These are phyloP conservation scores for Balansia obtecta DNA, from an alignment of 2,329 filamentous ascomycete genomes.

Conservation along the genomic window DNA sequence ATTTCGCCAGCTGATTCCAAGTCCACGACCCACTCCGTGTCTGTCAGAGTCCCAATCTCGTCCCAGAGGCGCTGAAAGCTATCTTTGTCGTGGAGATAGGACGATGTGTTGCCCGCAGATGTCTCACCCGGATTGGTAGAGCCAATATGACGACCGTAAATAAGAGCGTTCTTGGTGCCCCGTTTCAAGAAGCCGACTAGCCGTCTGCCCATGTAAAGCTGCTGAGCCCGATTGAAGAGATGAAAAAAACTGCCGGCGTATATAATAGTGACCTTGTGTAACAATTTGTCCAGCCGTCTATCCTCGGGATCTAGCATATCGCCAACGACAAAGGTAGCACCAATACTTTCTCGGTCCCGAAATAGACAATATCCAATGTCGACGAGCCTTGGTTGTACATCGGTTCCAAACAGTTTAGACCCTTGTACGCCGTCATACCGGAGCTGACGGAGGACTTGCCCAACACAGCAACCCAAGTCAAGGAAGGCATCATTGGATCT, in stretches of 20 bases:
- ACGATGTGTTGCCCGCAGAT: conserved; percentile 13
- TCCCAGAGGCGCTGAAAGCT: conserved; percentile 43
- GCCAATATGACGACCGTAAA: conserved; percentile 41
- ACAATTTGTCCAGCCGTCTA: conserved; percentile 19
- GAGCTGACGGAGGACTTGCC: conserved; percentile 37
- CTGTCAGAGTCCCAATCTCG: conserved; percentile 35
- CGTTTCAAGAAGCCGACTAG: conserved; percentile 33
- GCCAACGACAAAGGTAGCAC: conserved; percentile 35
- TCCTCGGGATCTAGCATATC: conserved; percentile 34
- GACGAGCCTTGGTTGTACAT: conserved; percentile 37
- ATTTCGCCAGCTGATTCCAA: conserved; percentile 20
- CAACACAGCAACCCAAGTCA: conserved; percentile 39
- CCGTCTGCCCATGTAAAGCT: conserved; percentile 31
- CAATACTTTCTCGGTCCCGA: conserved; percentile 37
- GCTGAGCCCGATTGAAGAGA: conserved; percentile 34
- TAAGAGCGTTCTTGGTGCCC: conserved; percentile 29
- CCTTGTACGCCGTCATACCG: conserved; percentile 35
- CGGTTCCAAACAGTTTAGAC: conserved; percentile 35
- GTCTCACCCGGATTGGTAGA: conserved; percentile 16
- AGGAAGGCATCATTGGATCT: conserved; percentile 28
- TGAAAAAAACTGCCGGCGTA: conserved; percentile 38
- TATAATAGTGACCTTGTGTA: conserved; percentile 32
- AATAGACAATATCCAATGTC: conserved; percentile 53
- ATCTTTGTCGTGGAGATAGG: conserved; percentile 34
- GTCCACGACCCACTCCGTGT: conserved; percentile 36